Percentiles rank a stretch among this genome's conserved stretches.
Evolutionary conservation across 2,329 filamentous ascomycete species (phyloP).

Genomic region (Alternaria dauci): DNA sequence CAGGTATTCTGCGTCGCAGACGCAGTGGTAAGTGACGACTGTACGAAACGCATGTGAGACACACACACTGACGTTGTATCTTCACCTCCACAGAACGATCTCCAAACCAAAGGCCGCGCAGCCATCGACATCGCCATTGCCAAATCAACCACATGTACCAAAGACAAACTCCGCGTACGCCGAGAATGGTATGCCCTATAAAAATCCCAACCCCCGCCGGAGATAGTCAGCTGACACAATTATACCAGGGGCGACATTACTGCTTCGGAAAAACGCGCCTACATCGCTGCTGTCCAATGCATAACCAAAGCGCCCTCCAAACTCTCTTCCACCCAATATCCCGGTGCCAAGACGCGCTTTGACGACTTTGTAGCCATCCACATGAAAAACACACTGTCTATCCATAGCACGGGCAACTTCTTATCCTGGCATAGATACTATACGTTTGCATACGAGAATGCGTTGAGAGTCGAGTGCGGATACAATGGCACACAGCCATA

Average conservation of each 20-base stretch:
- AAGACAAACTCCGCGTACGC: constrained; percentile 41
- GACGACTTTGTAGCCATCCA: constrained; percentile 51
- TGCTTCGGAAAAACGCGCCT: constrained; percentile 43
- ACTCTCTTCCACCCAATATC: constrained; percentile 29
- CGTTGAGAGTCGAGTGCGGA: constrained; percentile 54
- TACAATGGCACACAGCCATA: constrained; percentile 58
- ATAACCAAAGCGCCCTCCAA: constrained; percentile 38
- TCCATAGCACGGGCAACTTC: constrained; percentile 50
- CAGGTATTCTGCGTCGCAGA: too few relatives aligned
- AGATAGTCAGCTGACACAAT: constrained; percentile 1
- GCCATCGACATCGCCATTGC: constrained; percentile 38
- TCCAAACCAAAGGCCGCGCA: constrained; percentile 38
- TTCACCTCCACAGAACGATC: constrained; percentile 16
- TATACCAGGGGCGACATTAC: constrained; percentile 39
- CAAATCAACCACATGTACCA: constrained; percentile 42
- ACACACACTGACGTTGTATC: too few relatives aligned
- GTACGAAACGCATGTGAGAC: too few relatives aligned
- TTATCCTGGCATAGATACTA: constrained; percentile 56
- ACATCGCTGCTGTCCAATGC: constrained; percentile 50
- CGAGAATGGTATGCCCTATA: constrained; percentile 37
- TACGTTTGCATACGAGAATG: constrained; percentile 53
- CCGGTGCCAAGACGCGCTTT: constrained; percentile 45
- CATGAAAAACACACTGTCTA: constrained; percentile 47
- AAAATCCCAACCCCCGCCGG: neutral
- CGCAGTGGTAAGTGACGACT: too few relatives aligned